These are phyloP conservation scores for Penicillium corylophilum DNA, from an alignment of 2,329 filamentous ascomycete genomes.

Conservation along the genomic window DNA sequence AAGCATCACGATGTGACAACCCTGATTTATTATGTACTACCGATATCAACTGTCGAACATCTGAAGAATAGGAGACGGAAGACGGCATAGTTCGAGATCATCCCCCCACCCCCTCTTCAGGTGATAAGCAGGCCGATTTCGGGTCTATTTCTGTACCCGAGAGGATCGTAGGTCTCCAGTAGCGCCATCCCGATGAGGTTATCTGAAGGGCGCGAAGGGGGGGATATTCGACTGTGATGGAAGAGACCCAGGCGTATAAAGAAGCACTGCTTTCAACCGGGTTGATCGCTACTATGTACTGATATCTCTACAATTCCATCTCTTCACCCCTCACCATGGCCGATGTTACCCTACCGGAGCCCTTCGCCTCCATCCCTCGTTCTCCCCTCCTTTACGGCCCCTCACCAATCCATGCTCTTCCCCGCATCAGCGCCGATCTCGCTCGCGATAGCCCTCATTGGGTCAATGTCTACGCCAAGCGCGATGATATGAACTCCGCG, in stretches of 20 bases:
- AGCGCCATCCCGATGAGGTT: slow-evolving; percentile 19
- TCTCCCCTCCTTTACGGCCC: slow-evolving; percentile 64
- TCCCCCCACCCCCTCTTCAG: not conserved
- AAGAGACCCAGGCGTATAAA: not conserved
- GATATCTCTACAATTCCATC: not conserved
- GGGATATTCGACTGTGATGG: not conserved
- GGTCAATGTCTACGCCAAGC: slow-evolving; percentile 67
- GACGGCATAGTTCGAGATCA: not conserved
- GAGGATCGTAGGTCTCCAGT: not conserved
- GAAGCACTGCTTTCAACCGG: too few relatives aligned
- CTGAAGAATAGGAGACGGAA: not conserved
- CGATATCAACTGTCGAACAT: not conserved
- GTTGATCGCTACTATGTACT: too few relatives aligned
- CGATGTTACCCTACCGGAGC: slow-evolving; percentile 51
- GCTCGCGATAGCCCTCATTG: slow-evolving; percentile 38
- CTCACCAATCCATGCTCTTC: slow-evolving; percentile 67
- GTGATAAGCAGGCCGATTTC: slow-evolving; percentile 11
- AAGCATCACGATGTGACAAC: not conserved
- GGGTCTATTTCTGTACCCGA: not conserved
- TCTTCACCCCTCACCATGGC: not conserved
- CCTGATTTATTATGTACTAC: not conserved
- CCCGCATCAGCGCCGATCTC: slow-evolving; percentile 62
- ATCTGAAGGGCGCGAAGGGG: slow-evolving; percentile 1
- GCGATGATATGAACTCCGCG: slow-evolving; percentile 69
- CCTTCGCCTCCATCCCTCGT: slow-evolving; percentile 63